These are phyloP conservation scores for Dothideomycetes sp. DNA, from an alignment of 2,329 filamentous ascomycete species.

Conservation along the genomic window DNA sequence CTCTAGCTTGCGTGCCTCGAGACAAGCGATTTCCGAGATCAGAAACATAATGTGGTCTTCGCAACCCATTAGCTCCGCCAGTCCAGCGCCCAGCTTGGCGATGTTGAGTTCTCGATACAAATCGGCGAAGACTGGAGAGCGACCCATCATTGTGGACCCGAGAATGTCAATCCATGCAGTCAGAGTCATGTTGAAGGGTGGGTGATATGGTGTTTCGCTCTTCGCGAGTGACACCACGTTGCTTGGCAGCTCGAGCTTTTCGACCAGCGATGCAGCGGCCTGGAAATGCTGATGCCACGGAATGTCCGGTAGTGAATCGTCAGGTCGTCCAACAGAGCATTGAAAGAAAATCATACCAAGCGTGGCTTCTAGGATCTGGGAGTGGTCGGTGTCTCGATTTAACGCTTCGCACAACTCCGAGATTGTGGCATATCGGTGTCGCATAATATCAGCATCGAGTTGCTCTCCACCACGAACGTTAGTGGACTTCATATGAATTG, in stretches of 20 bases:
- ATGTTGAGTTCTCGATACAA: conserved; percentile 94
- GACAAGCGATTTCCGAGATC: conserved; percentile 92
- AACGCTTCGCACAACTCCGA: conserved; percentile 75
- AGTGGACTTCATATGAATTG: conserved; percentile 80
- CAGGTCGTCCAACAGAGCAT: conserved; percentile 75
- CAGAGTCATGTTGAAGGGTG: conserved; percentile 91
- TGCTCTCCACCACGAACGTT: conserved; percentile 56
- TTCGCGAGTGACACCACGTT: conserved; percentile 43
- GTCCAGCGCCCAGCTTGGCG: conserved; percentile 51
- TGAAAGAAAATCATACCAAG: conserved; percentile 96
- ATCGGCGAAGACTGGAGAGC: conserved; percentile 78
- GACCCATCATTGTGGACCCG: conserved; percentile 81
- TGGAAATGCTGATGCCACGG: conserved; percentile 97
- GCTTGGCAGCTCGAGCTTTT: conserved; percentile 69
- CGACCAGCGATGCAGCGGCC: conserved; percentile 73
- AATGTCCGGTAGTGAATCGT: conserved; percentile 80
- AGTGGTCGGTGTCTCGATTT: conserved; percentile 67
- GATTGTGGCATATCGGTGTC: conserved; percentile 81
- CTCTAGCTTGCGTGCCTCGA: conserved; percentile 75
- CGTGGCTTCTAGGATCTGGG: conserved; percentile 82
- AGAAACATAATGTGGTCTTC: conserved; percentile 96
- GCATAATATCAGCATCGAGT: conserved; percentile 82
- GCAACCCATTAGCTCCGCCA: conserved; percentile 92
- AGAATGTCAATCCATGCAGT: conserved; percentile 96
- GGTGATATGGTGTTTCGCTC: conserved; percentile 35